These are phyloP conservation scores for Withania somnifera DNA, from an alignment of 305 asterid species.

Conservation along the genomic window DNA sequence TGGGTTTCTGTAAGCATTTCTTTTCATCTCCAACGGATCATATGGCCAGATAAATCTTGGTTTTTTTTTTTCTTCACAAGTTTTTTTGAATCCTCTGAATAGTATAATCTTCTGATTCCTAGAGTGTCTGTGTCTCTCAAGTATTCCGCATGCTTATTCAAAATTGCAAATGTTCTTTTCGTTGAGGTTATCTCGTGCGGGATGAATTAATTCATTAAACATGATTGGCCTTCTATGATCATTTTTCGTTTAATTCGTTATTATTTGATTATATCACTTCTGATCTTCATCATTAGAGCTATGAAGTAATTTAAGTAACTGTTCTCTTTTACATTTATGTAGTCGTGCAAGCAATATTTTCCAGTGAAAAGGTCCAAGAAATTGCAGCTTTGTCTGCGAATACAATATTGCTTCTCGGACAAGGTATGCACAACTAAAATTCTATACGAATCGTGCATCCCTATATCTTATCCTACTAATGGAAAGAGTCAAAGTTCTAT, in stretches of 20 bases:
- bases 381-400: constrained; percentile 52
- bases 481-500: background rate
- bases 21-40: background rate
- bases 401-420: constrained; percentile 64
- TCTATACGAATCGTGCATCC: background rate
- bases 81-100: background rate
- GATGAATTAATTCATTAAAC: background rate
- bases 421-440: constrained; percentile 39
- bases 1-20: background rate
- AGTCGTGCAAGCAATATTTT: constrained; percentile 59
- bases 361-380: constrained; percentile 71
- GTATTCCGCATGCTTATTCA: background rate
- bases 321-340: constrained; percentile 7
- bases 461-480: background rate
- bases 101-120: background rate
- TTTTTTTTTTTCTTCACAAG: background rate
- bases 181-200: background rate
- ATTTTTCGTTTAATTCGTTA: background rate
- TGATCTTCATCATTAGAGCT: background rate
- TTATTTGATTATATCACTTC: background rate
- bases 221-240: background rate
- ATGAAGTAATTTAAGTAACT: background rate
- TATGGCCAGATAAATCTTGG: background rate
- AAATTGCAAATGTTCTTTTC: background rate
- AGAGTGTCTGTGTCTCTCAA: background rate